These are phyloP conservation scores for Populus simonii DNA, from an alignment of 345 rosid genomes.

Conservation along the genomic window DNA sequence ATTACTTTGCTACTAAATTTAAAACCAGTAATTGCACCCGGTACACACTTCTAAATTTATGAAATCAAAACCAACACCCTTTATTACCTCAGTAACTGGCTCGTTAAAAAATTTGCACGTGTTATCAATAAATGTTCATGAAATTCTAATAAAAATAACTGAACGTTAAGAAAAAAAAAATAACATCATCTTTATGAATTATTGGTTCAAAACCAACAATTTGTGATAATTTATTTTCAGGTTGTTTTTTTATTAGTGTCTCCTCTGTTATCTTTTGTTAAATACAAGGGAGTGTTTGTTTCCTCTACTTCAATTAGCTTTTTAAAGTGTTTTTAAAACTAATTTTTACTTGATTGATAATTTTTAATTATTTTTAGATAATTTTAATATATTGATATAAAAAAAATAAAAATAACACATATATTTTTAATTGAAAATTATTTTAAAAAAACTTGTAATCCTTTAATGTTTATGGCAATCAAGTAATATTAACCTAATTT, in stretches of 20 bases:
- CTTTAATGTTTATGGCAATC: neutral
- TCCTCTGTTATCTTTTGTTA: neutral
- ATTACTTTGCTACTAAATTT: neutral
- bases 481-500: neutral
- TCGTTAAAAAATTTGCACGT: neutral
- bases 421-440: too few species aligned
- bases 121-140: neutral
- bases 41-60: neutral
- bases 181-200: neutral
- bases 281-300: neutral
- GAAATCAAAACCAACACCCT: neutral
- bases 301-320: too few species aligned
- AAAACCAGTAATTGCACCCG: neutral
- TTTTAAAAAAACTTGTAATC: too few species aligned
- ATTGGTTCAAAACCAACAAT: too few species aligned
- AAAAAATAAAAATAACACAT: too few species aligned
- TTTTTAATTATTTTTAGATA: too few species aligned
- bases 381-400: too few species aligned
- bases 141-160: neutral
- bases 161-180: neutral
- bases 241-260: too few species aligned
- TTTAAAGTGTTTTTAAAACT: too few species aligned
- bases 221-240: too few species aligned
- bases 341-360: too few species aligned
- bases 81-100: neutral